These are phyloP conservation scores for Xerocomus amazonicus DNA, from an alignment of 1,284 basidiomycete genomes.

Conservation along the genomic window DNA sequence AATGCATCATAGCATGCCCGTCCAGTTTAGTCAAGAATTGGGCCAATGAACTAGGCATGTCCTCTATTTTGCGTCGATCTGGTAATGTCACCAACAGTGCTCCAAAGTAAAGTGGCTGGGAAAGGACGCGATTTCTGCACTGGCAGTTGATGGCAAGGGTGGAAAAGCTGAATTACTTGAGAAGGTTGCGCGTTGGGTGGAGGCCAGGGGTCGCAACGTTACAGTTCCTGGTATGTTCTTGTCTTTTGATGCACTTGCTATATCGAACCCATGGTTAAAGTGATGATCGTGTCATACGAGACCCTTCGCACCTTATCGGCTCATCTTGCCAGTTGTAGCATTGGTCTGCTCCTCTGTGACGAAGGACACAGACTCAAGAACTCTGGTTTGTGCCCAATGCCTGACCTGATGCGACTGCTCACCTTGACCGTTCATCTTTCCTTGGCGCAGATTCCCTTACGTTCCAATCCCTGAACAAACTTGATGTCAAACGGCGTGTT, in stretches of 20 bases:
- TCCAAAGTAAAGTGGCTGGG: constrained; percentile 88
- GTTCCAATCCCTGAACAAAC: constrained; percentile 79
- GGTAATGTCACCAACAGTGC: constrained; percentile 1
- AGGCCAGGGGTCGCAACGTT: constrained; percentile 81
- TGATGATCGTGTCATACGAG: constrained; percentile 99
- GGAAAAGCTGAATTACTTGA: constrained; percentile 77
- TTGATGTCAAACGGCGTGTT: constrained; percentile 92
- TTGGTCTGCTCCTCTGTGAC: constrained; percentile 92
- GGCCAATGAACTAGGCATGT: constrained; percentile 91
- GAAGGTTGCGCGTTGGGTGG: constrained; percentile 83
- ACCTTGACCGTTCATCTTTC: constrained; percentile 6
- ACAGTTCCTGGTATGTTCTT: constrained; percentile 74
- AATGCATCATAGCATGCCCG: constrained; percentile 97
- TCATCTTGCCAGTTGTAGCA: constrained; percentile 74
- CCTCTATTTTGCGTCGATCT: background rate
- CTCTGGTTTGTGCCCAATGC: constrained; percentile 56
- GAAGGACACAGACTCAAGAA: constrained; percentile 99
- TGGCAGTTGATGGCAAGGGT: constrained; percentile 90
- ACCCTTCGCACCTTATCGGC: constrained; percentile 82
- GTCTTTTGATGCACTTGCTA: background rate
- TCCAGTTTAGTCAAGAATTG: constrained; percentile 97
- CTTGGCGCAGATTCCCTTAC: constrained; percentile 72
- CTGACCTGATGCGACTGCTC: constrained; percentile 2
- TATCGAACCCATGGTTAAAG: constrained; percentile 39
- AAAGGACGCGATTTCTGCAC: constrained; percentile 71